Evolutionary conservation across 176 grass and related monocot species (phyloP).

Genomic region (Aechmea fasciata): DNA sequence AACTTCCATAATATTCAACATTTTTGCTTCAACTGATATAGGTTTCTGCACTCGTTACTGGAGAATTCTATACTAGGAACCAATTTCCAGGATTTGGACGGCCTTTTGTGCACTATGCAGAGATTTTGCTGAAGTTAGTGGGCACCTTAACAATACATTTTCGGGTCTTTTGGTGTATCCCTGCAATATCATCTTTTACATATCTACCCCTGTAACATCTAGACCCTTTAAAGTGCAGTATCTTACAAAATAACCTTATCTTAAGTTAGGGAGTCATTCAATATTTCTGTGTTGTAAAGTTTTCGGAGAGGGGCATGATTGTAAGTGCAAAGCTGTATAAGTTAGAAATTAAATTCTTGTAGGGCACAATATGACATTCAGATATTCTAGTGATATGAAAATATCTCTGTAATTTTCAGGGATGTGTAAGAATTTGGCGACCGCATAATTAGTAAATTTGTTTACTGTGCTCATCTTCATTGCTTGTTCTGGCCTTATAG

Average conservation of each 20-base stretch:
- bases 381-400: background rate
- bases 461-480: constrained; percentile 8
- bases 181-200: background rate
- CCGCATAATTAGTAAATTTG: no score
- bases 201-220: background rate
- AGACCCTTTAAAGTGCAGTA: no score
- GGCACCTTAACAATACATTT: background rate
- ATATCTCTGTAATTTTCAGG: background rate
- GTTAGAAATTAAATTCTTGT: no score
- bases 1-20: constrained; percentile 5
- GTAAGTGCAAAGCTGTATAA: no score
- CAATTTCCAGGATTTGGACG: constrained; percentile 95
- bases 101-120: constrained; percentile 72
- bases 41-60: constrained; percentile 92
- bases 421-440: background rate
- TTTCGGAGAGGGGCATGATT: no score
- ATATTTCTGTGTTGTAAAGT: no score
- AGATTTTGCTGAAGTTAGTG: constrained; percentile 67
- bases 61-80: constrained; percentile 88
- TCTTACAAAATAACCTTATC: no score
- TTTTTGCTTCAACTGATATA: constrained; percentile 18
- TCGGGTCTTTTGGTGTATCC: no score
- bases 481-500: constrained; percentile 23
- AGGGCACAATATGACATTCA: no score
- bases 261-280: no score